Base-by-base conservation (phyloP, 2,329 filamentous ascomycete species). In the Amesomyces nigricolor region DNA sequence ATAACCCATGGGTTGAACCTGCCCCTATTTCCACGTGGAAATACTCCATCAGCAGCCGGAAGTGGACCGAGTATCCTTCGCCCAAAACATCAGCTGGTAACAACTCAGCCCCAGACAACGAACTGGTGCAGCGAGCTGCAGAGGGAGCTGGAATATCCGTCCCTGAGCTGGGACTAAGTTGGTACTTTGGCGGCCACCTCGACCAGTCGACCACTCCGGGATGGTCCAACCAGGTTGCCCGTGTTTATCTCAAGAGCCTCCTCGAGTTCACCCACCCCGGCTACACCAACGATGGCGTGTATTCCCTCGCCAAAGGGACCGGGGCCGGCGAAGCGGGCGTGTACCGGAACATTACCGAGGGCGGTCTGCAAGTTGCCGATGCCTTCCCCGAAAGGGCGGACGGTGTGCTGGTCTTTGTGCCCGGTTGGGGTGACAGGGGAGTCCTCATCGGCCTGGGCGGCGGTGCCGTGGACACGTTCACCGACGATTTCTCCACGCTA, bases 101-200 rank as follows among this genome's bases (percentile, higher is more conserved):
- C 43, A 80, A 81, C 63, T 83, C 86, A 0, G 80, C 81, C 19
- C 71, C 71, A 0, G 79, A 74, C 9, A 76, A 77, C 17, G 70
- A 78, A 17, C 70, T 78, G 0, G 77, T 91, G 2, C 83, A 90
- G 65, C 76, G 87, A 45, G 79, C 86, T 2, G 86, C 87, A 1
- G 88, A 91, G 67, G 88, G 88, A 6, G 86, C 88, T 10, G 86
- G 86, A 0, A 70, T 88, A 13, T 87, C 82, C 29, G 82, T 91
- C 0, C 81, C 86, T 0, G 81, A 84, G 52, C 71, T 90, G 0
- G 87, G 87, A 0, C 71, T 86, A 46, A 88, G 85, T 32, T 91
- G 83, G 76, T 91, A 89, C 67, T 91, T 91, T 69, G 88, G 87
- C 26, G 88, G 88, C 0, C 88, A 91, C 68, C 72, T 88, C 5